Evolutionary conservation across 306 rosid species (phyloP), one percentile per base, ranked within the genome.

Genomic region (Quercus mongolica): DNA sequence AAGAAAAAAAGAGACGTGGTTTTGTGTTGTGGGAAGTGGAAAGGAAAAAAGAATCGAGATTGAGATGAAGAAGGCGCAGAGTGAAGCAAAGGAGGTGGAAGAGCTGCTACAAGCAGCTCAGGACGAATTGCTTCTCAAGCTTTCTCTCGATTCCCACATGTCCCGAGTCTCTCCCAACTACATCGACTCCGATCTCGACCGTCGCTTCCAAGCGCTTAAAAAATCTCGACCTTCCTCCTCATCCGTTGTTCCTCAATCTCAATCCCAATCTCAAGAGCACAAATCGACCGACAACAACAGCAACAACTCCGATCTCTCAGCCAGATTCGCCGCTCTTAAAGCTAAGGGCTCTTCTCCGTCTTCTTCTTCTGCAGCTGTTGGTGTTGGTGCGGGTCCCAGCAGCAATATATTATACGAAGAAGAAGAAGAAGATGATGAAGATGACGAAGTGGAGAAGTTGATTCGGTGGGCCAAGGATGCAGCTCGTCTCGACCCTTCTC

Each of bases 381-480:
- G 31, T 6, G 41, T 10, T 5, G 67, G 49, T n/a, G 67, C 1
- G 15, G 74, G 1, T 76, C 84, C 55, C 5, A 49, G 15, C 54
- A 12, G 15, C 63, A 25, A 1, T 13, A 41, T 7, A 9, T 73
- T n/a, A 62, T 26, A 49, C 3, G n/a, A n/a, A n/a, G 54, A 13
- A 10, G 54, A 49, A 1, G 69, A 21, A 11, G 86, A 80, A 23
- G 82, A 74, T 0, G 88, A 93, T 6, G 92, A 86, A 75, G 94
- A 86, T 2, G 85, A 79, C 67, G 88, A 94, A 51, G 89, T 94
- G 56, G 91, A 87, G 87, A 90, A 85, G 82, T 72, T 94, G 83
- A 92, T 90, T 8, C 87, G 76, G 12, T 94, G 97, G 98, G 98
- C 96, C 73, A 92, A 92, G 80, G 98, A 94, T 76, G 91, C 97